phyloP scores from a whole-genome alignment of 768 basidiomycete genomes.

The Melanogaster broomeanus region DNA sequence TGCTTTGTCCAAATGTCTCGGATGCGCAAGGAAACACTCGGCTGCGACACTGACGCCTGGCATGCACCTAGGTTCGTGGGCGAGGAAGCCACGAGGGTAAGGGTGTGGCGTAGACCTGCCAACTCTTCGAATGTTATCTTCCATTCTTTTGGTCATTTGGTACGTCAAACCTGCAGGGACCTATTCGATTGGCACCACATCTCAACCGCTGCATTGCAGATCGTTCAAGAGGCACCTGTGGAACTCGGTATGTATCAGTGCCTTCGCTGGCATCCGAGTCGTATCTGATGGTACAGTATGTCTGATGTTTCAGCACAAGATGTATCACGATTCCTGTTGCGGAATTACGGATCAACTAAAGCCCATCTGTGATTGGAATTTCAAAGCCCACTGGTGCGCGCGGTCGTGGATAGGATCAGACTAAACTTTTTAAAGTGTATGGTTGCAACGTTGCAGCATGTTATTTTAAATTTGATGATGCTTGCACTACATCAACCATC shows the following conservation, averaged over 20 bases:
- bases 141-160: conserved; percentile 28
- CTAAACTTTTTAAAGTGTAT: no score
- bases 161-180: conserved; percentile 12
- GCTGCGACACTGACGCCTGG: not conserved
- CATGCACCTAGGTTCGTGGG: conserved; percentile 12
- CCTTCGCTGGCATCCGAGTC: no score
- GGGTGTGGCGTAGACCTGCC: conserved; percentile 32
- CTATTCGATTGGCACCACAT: no score
- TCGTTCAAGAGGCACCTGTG: conserved; percentile 29
- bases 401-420: not conserved
- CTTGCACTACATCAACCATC: no score
- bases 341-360: conserved; percentile 7
- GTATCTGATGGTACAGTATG: not conserved
- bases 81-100: conserved; percentile 11
- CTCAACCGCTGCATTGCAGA: conserved; percentile 10
- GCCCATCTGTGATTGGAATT: conserved; percentile 8
- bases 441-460: no score
- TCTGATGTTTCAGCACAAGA: conserved; percentile 19
- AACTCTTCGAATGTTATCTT: conserved; percentile 32
- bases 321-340: conserved; percentile 25
- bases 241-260: conserved; percentile 31
- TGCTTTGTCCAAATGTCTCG: not conserved
- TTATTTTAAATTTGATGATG: no score
- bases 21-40: not conserved
- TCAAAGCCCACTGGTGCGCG: not conserved